These are phyloP conservation scores for Ciborinia camelliae DNA, from an alignment of 2,329 filamentous ascomycete species.

Conservation along the genomic window DNA sequence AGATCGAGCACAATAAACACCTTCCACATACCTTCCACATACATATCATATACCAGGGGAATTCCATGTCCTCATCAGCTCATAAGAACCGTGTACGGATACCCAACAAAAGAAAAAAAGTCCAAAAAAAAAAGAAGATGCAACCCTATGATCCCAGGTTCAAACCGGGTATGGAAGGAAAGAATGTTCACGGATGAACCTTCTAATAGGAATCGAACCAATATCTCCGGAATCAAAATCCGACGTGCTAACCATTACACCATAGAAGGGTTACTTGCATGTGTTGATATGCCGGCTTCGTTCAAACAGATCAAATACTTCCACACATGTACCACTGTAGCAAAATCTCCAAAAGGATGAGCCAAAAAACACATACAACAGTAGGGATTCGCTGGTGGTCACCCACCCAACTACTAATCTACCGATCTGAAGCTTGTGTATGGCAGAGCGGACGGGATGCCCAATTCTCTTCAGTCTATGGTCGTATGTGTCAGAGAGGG, in stretches of 20 bases:
- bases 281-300: no score
- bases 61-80: neutral
- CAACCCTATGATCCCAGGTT: neutral
- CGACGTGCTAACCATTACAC: constrained; percentile 8
- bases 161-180: constrained; percentile 1
- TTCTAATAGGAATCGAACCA: constrained; percentile 14
- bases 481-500: rapidly evolving
- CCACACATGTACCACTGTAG: no score
- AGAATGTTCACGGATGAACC: neutral
- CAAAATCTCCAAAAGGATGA: neutral
- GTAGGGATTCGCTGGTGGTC: no score
- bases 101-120: neutral
- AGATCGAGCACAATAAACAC: neutral
- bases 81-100: neutral
- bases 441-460: no score
- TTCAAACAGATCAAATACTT: no score
- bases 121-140: neutral
- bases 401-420: no score
- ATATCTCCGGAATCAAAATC: no score
- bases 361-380: constrained; percentile 5
- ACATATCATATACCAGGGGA: no score
- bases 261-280: constrained; percentile 5
- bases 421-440: no score
- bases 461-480: constrained; percentile 3
- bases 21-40: no score